These are phyloP conservation scores for Penicillium sp. DNA, from an alignment of 2,329 filamentous ascomycete genomes.

Conservation along the genomic window DNA sequence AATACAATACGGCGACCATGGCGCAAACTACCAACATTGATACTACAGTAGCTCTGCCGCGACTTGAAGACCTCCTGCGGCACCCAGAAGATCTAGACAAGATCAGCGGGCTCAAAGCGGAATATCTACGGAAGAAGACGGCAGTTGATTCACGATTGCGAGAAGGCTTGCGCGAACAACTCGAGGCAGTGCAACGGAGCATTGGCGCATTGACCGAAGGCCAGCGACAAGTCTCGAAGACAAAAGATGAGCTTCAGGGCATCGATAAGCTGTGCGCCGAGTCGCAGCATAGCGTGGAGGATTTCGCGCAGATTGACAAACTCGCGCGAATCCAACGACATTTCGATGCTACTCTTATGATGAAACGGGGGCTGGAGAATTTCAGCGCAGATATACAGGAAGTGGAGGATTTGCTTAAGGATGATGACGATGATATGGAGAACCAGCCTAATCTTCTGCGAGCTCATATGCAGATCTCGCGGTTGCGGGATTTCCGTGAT, in stretches of 20 bases:
- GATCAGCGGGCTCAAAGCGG: slow-evolving; percentile 81
- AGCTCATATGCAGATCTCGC: slow-evolving; percentile 88
- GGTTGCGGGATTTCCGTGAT: slow-evolving; percentile 89
- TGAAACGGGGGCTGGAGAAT: slow-evolving; percentile 85
- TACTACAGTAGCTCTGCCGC: slow-evolving; percentile 65
- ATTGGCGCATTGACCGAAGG: slow-evolving; percentile 87
- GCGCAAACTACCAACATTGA: slow-evolving; percentile 43
- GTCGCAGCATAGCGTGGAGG: slow-evolving; percentile 93
- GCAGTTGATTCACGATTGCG: slow-evolving; percentile 89
- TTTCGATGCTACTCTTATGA: slow-evolving; percentile 88
- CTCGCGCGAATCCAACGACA: slow-evolving; percentile 69
- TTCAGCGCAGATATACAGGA: slow-evolving; percentile 75
- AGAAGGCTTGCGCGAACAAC: slow-evolving; percentile 82
- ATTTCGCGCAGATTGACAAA: slow-evolving; percentile 81
- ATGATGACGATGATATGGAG: slow-evolving; percentile 82
- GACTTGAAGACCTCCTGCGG: slow-evolving; percentile 88
- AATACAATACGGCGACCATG: slow-evolving; percentile 27
- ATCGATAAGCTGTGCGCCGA: slow-evolving; percentile 97
- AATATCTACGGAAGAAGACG: slow-evolving; percentile 91
- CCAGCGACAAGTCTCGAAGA: slow-evolving; percentile 84
- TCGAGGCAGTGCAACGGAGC: slow-evolving; percentile 89
- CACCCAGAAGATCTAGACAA: slow-evolving; percentile 98
- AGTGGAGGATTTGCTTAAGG: slow-evolving; percentile 73
- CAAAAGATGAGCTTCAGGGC: slow-evolving; percentile 98
- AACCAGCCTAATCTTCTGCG: slow-evolving; percentile 88